A percentile compares a stretch with the other conserved stretches of the same genome.
Conservation (phyloP, 768 basidiomycete species). For the Tricholoma sp. region DNA sequence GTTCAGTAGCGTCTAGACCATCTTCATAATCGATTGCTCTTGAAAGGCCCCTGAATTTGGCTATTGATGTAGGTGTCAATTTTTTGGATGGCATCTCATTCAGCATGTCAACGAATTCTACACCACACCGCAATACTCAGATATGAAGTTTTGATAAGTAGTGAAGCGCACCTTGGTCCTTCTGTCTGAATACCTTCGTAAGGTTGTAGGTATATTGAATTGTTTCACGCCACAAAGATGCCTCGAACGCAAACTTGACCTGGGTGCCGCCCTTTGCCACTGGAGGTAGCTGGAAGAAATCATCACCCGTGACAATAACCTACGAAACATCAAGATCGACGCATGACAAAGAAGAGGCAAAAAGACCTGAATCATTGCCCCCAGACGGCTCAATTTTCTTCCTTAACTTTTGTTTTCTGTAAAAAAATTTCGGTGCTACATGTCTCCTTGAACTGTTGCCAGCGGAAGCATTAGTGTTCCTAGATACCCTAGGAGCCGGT, state of each 20-base stretch:
- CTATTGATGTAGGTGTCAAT: slow-evolving; percentile 59
- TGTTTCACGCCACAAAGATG: slow-evolving; percentile 65
- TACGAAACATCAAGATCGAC: slow-evolving; percentile 21
- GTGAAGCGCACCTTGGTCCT: slow-evolving; percentile 66
- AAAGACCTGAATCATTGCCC: slow-evolving; percentile 89
- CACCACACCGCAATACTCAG: not conserved
- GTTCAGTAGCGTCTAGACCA: slow-evolving; percentile 83
- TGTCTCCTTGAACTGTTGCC: no score
- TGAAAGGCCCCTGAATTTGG: slow-evolving; percentile 64
- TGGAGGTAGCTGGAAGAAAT: slow-evolving; percentile 98
- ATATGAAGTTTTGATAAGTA: not conserved
- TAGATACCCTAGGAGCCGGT: not conserved
- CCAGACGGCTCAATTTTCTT: slow-evolving; percentile 76
- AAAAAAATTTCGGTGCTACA: no score
- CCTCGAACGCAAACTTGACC: slow-evolving; percentile 92
- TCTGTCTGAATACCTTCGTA: slow-evolving; percentile 93
- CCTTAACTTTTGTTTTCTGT: no score
- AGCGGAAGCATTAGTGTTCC: no score
- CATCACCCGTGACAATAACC: slow-evolving; percentile 92
- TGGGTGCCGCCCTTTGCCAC: slow-evolving; percentile 57
- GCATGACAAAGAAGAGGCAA: not conserved
- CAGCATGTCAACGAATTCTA: slow-evolving; percentile 93
- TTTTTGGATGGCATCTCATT: slow-evolving; percentile 97
- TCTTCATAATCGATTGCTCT: slow-evolving; percentile 73
- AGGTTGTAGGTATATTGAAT: slow-evolving; percentile 86